A percentile compares a stretch with the other conserved stretches of the same genome.
Evolutionary conservation across 1,139 yeast species (phyloP).

Genomic region (Meyerozyma guilliermondii): DNA sequence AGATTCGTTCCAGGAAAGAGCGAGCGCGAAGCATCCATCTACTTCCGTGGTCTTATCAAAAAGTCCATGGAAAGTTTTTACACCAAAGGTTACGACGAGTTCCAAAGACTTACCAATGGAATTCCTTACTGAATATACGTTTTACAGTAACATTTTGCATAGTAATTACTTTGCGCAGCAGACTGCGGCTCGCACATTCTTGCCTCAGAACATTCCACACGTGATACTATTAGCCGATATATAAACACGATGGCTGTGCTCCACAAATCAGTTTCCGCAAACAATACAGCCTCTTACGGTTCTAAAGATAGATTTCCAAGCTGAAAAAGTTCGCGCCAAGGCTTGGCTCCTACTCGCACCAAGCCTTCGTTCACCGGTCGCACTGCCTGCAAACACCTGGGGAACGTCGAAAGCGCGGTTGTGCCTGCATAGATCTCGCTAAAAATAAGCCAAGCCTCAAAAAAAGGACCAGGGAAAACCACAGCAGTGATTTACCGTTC

Average conservation of each 20-base stretch:
- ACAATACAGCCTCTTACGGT: no score
- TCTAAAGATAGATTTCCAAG: no score
- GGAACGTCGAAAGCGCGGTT: no score
- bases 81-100: constrained; percentile 95
- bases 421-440: not conserved
- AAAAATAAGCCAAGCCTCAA: constrained; percentile 1
- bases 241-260: not conserved
- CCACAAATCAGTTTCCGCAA: not conserved
- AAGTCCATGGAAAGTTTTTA: constrained; percentile 84
- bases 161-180: no score
- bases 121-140: constrained; percentile 63
- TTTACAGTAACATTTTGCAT: no score
- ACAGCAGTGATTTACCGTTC: not conserved
- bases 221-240: not conserved
- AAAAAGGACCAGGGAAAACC: not conserved
- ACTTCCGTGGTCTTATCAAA: constrained; percentile 69
- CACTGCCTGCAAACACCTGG: not conserved
- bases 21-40: constrained; percentile 81
- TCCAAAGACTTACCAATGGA: constrained; percentile 93
- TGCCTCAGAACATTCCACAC: not conserved
- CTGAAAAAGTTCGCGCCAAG: not conserved
- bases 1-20: constrained; percentile 78
- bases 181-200: not conserved
- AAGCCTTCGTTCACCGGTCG: not conserved
- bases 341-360: not conserved